Base-by-base conservation (phyloP, 768 basidiomycete species). In the Boletus subcaerulescens region DNA sequence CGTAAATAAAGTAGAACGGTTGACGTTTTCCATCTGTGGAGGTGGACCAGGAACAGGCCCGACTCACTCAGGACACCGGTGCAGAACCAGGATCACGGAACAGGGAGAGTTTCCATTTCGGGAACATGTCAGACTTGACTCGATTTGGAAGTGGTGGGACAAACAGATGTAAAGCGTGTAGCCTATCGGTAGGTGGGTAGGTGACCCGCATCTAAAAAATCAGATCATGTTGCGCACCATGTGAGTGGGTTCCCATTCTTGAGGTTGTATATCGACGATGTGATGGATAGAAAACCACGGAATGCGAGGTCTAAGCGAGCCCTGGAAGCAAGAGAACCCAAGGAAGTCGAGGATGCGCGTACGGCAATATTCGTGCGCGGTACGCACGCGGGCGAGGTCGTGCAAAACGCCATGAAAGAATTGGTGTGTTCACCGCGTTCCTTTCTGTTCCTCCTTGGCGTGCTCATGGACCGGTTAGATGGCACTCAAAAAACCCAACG, bases 301-400 rank as follows among this genome's bases (percentile, higher is more conserved):
- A 98, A 96, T 80, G 95, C 97, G 7, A 84, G 96, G 35, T 89
- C 90, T 14, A 99, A 98, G 73, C 81, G 97, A 56, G 95, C 83
- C 0, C 64, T 95, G 62, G 90, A 91, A 31, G 90, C 89, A 35
- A 82, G 94, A 12, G 88, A 88, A 64, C 84, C 97, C 1, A 95
- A 96, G 67, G 86, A 94, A 62, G 78, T 96, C 52, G 93, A 95
- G 73, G 93, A 91, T 66, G 79, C 84, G 35, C 85, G 94, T 61
- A 93, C 86, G 20, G 87, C 87, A 12, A 81, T 99, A 53, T 96
- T 99, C 69, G 93, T 97, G 24, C 83, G 87, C 59, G 93, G 95
- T 11, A 90, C 87, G 17, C 86, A 91, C 65, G 83, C 90, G 0
- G 92, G 93, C 17, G 89, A 94, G 64, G 80, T 83, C 22, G 79